Conservation (phyloP, 1,284 basidiomycete genomes). For the Ustilago bromivora region DNA sequence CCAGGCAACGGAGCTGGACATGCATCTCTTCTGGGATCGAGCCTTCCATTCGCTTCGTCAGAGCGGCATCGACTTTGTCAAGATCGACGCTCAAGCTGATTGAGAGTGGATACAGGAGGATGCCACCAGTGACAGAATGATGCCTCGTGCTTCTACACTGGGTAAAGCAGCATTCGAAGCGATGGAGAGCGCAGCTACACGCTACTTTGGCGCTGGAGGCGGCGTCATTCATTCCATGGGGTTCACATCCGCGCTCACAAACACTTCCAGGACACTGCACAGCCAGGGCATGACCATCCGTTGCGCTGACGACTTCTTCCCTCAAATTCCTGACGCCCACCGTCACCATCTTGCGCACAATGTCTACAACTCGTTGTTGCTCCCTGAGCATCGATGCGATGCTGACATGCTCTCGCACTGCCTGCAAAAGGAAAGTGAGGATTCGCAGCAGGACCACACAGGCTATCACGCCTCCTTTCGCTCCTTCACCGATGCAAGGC, state of each 20-base stretch:
- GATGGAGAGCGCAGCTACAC: conserved; percentile 49
- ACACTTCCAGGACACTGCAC: conserved; percentile 35
- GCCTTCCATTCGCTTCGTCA: conserved; percentile 58
- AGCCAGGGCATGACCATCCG: conserved; percentile 28
- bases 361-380: conserved; percentile 48
- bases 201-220: conserved; percentile 51
- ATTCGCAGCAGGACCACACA: conserved; percentile 22
- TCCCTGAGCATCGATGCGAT: conserved; percentile 50
- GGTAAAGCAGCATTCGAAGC: conserved; percentile 33
- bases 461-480: conserved; percentile 59
- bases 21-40: conserved; percentile 53
- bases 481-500: conserved; percentile 51
- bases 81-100: conserved; percentile 68
- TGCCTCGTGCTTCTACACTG: not conserved
- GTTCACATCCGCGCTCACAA: conserved; percentile 26
- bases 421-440: conserved; percentile 7
- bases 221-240: conserved; percentile 65
- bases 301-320: conserved; percentile 64
- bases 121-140: not conserved
- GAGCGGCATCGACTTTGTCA: conserved; percentile 65
- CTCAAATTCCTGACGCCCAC: conserved; percentile 58
- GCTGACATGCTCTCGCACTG: conserved; percentile 65
- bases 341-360: conserved; percentile 63
- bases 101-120: conserved; percentile 39
- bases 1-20: conserved; percentile 35